phyloP scores from a whole-genome alignment of 2,329 filamentous ascomycete genomes.

The Aspergillus carbonarius region DNA sequence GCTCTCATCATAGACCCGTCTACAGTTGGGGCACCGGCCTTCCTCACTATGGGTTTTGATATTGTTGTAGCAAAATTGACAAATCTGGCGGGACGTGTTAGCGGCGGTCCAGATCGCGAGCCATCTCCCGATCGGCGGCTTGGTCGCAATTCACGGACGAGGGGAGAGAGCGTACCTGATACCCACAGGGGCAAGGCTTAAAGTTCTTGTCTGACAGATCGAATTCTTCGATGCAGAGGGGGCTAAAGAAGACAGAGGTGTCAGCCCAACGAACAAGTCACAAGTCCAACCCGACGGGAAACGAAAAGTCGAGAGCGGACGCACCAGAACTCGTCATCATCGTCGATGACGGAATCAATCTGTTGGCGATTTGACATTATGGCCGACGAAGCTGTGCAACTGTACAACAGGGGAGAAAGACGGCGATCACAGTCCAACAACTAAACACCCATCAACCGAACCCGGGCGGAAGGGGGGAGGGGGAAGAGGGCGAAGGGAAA shows the following conservation, averaged over 20 bases:
- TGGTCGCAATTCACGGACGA: neutral
- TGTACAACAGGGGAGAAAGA: slow-evolving; percentile 18
- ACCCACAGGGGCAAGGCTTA: slow-evolving; percentile 93
- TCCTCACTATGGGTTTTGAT: slow-evolving; percentile 95
- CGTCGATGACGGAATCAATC: slow-evolving; percentile 51
- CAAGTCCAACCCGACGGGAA: neutral
- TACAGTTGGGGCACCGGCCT: slow-evolving; percentile 93
- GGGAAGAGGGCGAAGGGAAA: slow-evolving; percentile 11
- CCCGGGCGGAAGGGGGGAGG: slow-evolving; percentile 20
- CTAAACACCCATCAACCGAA: slow-evolving; percentile 19
- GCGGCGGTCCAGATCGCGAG: slow-evolving; percentile 10
- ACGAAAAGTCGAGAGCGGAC: slow-evolving; percentile 10
- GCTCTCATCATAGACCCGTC: slow-evolving; percentile 92
- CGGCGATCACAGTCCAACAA: slow-evolving; percentile 15
- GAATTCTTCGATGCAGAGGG: slow-evolving; percentile 97
- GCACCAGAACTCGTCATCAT: slow-evolving; percentile 51
- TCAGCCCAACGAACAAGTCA: slow-evolving; percentile 20
- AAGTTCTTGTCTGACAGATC: slow-evolving; percentile 98
- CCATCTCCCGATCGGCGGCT: neutral
- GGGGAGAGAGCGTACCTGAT: slow-evolving; percentile 67
- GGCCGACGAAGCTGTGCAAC: slow-evolving; percentile 24
- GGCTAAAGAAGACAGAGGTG: slow-evolving; percentile 55
- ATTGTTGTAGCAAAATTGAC: slow-evolving; percentile 99
- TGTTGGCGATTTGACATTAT: slow-evolving; percentile 47
- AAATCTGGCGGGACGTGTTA: slow-evolving; percentile 63